phyloP scores from a whole-genome alignment of 1,284 basidiomycete genomes.

The Grifola frondosa region DNA sequence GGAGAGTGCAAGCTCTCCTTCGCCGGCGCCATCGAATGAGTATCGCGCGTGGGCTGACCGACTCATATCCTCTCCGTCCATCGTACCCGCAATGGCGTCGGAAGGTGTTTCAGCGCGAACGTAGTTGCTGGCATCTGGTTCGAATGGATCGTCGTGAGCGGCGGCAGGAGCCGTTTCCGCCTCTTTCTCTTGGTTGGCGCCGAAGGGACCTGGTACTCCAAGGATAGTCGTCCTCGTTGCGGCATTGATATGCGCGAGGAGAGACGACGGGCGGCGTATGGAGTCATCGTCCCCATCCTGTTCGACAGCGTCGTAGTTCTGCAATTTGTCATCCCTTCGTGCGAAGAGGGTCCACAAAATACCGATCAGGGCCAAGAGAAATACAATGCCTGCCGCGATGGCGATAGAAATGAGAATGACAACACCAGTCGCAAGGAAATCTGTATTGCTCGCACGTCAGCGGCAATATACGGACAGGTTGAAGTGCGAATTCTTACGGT shows the following conservation, averaged over 20 bases:
- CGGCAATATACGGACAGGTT: slow-evolving; percentile 1
- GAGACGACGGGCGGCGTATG: slow-evolving; percentile 72
- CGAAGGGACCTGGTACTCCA: slow-evolving; percentile 54
- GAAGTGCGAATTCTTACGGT: slow-evolving; percentile 50
- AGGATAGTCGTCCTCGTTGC: slow-evolving; percentile 79
- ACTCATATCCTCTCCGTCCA: slow-evolving; percentile 65
- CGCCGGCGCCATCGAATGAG: slow-evolving; percentile 75
- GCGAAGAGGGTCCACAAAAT: slow-evolving; percentile 89
- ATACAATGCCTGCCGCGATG: slow-evolving; percentile 92
- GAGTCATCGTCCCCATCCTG: slow-evolving; percentile 78
- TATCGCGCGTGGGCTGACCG: slow-evolving; percentile 76
- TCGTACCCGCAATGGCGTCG: slow-evolving; percentile 61
- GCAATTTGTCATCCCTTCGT: slow-evolving; percentile 66
- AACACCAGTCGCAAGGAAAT: slow-evolving; percentile 86
- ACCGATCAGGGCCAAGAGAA: slow-evolving; percentile 85
- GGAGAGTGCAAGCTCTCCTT: slow-evolving; percentile 71
- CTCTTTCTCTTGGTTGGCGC: slow-evolving; percentile 51
- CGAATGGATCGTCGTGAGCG: slow-evolving; percentile 57
- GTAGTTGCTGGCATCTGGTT: slow-evolving; percentile 72
- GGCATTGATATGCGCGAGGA: slow-evolving; percentile 86
- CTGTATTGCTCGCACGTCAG: slow-evolving; percentile 39
- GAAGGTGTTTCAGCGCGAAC: slow-evolving; percentile 76
- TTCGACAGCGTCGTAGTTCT: slow-evolving; percentile 53
- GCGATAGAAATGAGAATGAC: slow-evolving; percentile 98
- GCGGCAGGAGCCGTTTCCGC: slow-evolving; percentile 34